Base-by-base conservation (phyloP, 352 stramenopile species). In the Phytophthora sansomeana region DNA sequence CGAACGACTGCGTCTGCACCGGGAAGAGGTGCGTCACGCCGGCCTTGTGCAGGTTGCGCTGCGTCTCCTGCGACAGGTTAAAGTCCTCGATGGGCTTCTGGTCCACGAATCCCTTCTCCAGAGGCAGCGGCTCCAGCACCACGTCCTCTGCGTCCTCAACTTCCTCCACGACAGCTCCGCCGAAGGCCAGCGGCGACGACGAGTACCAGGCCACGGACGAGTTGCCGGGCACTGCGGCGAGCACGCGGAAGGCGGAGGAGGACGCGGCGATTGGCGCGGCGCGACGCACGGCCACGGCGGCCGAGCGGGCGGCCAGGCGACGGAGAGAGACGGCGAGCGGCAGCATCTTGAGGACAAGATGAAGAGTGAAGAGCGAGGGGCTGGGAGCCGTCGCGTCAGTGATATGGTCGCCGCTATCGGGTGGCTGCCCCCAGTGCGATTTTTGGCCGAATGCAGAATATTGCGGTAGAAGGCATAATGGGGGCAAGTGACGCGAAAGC, bases 1-100 rank as follows among this genome's bases (percentile, higher is more conserved):
- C 67, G 56, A 93, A 95, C 61, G 88, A 96, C 63, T 93, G 81
- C 36, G 83, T 83, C 70, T 95, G 87, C 35, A 95, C 87, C 0
- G 87, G 87, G 69, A 95, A 95, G 24, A 95, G 69, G 71, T 95
- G 83, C 71, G 87, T 92, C 63, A 95, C 89, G 48, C 87, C 87
- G 1, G 42, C 81, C 19, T 59, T 62, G 33, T 77, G 73, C 53
- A 95, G 70, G 68, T 95, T 93, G 14, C 69, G 58, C 41, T 85
- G 60, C n/a, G 75, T 81, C 57, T 74, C 63, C 19, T 74, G 51
- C 62, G 87, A 92, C 42, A 95, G 63, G 10, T 79, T 62, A 51
- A 92, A 94, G 69, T 90, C 80, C 24, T 77, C 51, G 16, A 94
- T 67, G 16, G 77, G 82, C 63, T 94, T 90, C 67, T 94, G 83